Percentiles rank a stretch among this genome's conserved stretches.
phyloP scores from a whole-genome alignment of 202 grass and related monocot genomes.

The Digitaria exilis region DNA sequence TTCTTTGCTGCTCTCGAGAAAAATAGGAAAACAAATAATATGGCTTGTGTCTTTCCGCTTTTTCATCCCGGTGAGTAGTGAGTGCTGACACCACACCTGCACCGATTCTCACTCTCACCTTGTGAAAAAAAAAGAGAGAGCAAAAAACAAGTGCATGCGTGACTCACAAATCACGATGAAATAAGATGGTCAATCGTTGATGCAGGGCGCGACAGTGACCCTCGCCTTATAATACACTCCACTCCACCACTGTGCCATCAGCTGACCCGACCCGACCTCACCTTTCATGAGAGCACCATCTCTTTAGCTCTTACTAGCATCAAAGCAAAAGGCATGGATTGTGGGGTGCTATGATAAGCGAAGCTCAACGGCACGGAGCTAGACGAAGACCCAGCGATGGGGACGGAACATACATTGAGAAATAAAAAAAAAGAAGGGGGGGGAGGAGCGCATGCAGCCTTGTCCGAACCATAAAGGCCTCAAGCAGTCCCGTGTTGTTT shows the following conservation, averaged over 20 bases:
- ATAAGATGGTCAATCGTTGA: no score
- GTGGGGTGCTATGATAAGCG: background rate
- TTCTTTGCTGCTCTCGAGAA: no score
- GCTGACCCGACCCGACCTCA: background rate
- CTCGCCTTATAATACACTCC: slow-evolving; percentile 21
- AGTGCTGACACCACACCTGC: background rate
- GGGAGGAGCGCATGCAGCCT: background rate
- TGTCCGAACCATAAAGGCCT: slow-evolving; percentile 11
- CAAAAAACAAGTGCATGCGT: background rate
- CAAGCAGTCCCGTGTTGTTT: background rate
- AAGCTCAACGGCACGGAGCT: background rate
- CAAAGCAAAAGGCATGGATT: background rate
- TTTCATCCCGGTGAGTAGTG: background rate
- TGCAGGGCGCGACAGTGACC: slow-evolving; percentile 2
- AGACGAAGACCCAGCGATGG: slow-evolving; percentile 8
- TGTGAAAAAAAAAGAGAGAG: no score
- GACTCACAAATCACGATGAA: background rate
- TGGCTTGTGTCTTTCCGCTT: no score
- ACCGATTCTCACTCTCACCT: background rate
- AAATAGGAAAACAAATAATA: no score
- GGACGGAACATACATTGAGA: background rate
- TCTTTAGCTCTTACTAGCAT: background rate
- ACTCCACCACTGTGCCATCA: background rate
- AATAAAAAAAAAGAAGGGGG: background rate
- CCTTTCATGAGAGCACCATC: slow-evolving; percentile 5